Evolutionary conservation across 495 filamentous ascomycete genomes (phyloP).

Genomic region (Friedmanniomyces endolithicus): DNA sequence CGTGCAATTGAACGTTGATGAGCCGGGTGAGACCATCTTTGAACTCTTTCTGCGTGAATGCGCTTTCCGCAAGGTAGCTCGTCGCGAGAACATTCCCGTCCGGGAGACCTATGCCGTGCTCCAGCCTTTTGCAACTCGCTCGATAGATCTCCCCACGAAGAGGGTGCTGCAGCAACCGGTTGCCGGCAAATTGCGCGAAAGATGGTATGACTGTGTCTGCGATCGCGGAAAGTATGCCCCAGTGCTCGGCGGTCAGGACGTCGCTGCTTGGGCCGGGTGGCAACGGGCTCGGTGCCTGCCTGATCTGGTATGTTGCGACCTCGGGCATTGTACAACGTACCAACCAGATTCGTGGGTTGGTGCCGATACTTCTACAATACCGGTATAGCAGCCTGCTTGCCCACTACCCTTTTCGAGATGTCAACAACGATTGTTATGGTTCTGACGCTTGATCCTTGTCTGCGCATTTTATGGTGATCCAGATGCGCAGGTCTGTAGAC

Average conservation of each 20-base stretch:
- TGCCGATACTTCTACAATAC: not conserved
- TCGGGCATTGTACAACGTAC: not conserved
- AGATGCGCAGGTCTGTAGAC: not conserved
- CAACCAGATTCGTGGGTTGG: not conserved
- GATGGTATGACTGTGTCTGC: conserved; percentile 27
- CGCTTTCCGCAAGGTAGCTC: conserved; percentile 23
- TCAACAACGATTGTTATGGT: not conserved
- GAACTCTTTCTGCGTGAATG: conserved; percentile 23
- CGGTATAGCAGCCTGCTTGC: not conserved
- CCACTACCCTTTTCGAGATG: not conserved
- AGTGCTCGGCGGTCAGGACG: conserved; percentile 26
- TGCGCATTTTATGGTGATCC: not conserved
- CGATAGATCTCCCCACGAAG: conserved; percentile 20
- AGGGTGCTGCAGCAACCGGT: conserved; percentile 18
- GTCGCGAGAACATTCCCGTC: conserved; percentile 12
- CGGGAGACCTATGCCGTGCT: conserved; percentile 8
- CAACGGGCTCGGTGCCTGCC: conserved; percentile 19
- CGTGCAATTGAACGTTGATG: conserved; percentile 17
- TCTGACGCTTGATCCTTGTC: not conserved
- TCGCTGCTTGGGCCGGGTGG: conserved; percentile 24
- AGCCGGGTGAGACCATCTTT: conserved; percentile 15
- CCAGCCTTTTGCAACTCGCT: conserved; percentile 13
- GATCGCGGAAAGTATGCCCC: conserved; percentile 28
- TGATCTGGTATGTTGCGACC: not conserved
- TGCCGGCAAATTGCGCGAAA: conserved; percentile 20